These are phyloP conservation scores for Wickerhamomyces subpelliculosus DNA, from an alignment of 805 yeast genomes.

Conservation along the genomic window DNA sequence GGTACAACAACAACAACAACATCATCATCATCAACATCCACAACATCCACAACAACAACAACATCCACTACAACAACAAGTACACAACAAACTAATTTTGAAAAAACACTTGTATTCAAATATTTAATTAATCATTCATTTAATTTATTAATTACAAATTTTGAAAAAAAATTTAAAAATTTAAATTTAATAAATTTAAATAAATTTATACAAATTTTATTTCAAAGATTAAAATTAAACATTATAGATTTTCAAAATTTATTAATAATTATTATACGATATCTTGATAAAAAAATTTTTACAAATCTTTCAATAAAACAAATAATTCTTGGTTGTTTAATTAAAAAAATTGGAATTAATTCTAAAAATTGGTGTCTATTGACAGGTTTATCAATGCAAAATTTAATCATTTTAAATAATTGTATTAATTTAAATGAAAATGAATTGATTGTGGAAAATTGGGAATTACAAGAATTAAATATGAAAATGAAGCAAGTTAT, in stretches of 20 bases:
- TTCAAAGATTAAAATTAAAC: background rate
- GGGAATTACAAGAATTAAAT: conserved; percentile 1
- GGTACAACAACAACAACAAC: no score
- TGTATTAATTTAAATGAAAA: background rate
- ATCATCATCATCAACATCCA: no score
- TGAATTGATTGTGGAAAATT: background rate
- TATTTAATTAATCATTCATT: background rate
- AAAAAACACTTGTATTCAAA: background rate
- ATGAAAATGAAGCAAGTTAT: conserved; percentile 1
- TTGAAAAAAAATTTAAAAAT: background rate
- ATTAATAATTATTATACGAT: conserved; percentile 2
- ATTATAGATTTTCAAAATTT: conserved; percentile 1
- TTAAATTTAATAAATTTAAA: background rate
- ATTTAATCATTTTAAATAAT: background rate
- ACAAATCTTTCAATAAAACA: background rate
- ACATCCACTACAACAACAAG: no score
- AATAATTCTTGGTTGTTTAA: background rate
- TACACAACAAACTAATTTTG: background rate
- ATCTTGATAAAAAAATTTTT: background rate
- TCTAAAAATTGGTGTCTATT: background rate
- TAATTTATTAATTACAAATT: background rate
- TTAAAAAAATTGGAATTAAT: background rate
- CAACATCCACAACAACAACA: no score
- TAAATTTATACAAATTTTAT: background rate
- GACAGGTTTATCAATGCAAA: background rate